Evolutionary conservation across 108 stramenopile genomes (phyloP).

Genomic region (Fragilariopsis cylindrus): DNA sequence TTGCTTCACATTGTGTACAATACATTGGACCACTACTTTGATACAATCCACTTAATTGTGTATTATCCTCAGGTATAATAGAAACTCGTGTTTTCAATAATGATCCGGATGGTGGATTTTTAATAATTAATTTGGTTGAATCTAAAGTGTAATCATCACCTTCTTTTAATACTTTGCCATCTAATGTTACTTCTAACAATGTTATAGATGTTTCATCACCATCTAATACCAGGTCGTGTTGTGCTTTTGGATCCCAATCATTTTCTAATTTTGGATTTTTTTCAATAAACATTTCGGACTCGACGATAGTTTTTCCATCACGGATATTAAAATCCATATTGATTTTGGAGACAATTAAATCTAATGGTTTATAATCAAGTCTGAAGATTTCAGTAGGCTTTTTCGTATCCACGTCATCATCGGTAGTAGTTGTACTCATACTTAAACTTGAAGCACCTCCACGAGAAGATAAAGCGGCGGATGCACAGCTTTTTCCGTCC

Average conservation of each 20-base stretch:
- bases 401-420: conserved; percentile 5
- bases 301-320: conserved; percentile 68
- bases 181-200: conserved; percentile 41
- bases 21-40: conserved; percentile 74
- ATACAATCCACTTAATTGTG: conserved; percentile 92
- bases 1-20: conserved; percentile 90
- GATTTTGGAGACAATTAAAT: conserved; percentile 54
- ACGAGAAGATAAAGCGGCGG: not conserved
- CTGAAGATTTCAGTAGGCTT: conserved; percentile 71
- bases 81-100: conserved; percentile 64
- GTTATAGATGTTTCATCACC: conserved; percentile 74
- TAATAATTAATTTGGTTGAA: conserved; percentile 56
- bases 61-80: conserved; percentile 89
- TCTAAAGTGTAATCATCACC: conserved; percentile 56
- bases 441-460: conserved; percentile 19
- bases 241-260: conserved; percentile 49
- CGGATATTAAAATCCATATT: conserved; percentile 75
- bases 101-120: conserved; percentile 19
- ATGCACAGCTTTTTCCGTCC: too few relatives aligned
- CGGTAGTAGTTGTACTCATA: conserved; percentile 15
- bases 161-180: conserved; percentile 49
- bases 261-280: conserved; percentile 26
- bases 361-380: conserved; percentile 62
- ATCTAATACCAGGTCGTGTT: conserved; percentile 73
- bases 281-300: conserved; percentile 37